phyloP scores from a whole-genome alignment of 2,329 filamentous ascomycete genomes.

The Pseudocercospora ulei region DNA sequence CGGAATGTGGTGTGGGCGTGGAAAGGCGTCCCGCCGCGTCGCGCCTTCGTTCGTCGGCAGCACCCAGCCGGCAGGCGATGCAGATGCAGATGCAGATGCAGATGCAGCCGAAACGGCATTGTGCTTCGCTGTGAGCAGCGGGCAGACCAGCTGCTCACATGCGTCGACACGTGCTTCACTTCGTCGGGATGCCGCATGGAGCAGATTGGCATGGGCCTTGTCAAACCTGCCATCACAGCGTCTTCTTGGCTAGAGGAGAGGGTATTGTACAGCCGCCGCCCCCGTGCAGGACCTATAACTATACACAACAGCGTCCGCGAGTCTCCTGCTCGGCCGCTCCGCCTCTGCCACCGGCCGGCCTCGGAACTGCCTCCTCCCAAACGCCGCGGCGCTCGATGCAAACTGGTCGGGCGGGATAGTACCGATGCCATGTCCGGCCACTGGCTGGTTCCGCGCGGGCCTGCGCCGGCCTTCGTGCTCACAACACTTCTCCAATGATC shows the following conservation, averaged over 20 bases:
- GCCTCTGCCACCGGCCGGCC: background rate
- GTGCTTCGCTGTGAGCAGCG: no score
- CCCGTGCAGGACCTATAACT: no score
- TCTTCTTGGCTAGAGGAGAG: conserved; percentile 3
- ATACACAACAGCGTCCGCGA: conserved; percentile 4
- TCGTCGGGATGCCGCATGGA: background rate
- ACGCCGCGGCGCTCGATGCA: conserved; percentile 1
- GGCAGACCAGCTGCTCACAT: no score
- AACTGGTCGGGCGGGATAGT: conserved; percentile 5
- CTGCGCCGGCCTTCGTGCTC: conserved; percentile 28
- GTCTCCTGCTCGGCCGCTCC: background rate
- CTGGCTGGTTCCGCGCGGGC: background rate
- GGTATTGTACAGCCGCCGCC: conserved; percentile 1
- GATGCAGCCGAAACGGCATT: no score
- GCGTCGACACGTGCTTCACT: no score
- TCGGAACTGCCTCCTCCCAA: background rate
- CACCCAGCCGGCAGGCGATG: no score
- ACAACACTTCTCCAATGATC: conserved; percentile 94
- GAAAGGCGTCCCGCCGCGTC: no score
- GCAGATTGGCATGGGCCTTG: background rate
- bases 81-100: no score
- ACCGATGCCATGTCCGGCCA: background rate
- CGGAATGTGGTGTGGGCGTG: no score
- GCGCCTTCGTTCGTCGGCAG: no score
- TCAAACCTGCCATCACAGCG: conserved; percentile 1